A percentile compares a stretch with the other conserved stretches of the same genome.
phyloP scores from a whole-genome alignment of 2,329 filamentous ascomycete species.

The Cytospora mali region DNA sequence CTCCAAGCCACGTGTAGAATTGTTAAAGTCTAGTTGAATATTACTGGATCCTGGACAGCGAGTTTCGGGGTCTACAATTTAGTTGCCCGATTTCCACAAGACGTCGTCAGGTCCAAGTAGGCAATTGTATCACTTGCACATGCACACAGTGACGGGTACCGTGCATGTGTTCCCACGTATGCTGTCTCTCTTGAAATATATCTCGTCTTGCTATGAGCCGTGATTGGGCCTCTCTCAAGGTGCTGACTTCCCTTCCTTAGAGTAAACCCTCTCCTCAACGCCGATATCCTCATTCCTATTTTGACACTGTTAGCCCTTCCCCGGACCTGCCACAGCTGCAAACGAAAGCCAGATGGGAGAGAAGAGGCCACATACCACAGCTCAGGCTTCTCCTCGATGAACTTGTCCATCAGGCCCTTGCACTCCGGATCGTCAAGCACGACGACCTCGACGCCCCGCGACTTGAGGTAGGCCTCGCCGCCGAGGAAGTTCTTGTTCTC shows the following conservation, averaged over 20 bases:
- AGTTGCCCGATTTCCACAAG: background rate
- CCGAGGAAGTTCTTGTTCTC: slow-evolving; percentile 77
- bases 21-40: slow-evolving; percentile 4
- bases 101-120: background rate
- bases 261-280: slow-evolving; percentile 46
- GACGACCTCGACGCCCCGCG: slow-evolving; percentile 72
- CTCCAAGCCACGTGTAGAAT: slow-evolving; percentile 19
- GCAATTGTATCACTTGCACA: slow-evolving; percentile 7
- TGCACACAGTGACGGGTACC: background rate
- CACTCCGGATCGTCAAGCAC: slow-evolving; percentile 68
- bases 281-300: slow-evolving; percentile 62
- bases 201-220: background rate
- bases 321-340: background rate
- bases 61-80: background rate
- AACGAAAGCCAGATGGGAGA: background rate
- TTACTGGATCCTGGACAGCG: slow-evolving; percentile 6
- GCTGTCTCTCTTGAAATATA: background rate
- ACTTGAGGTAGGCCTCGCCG: slow-evolving; percentile 69
- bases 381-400: slow-evolving; percentile 71
- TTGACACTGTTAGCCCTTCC: background rate
- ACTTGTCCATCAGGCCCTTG: slow-evolving; percentile 68
- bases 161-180: background rate
- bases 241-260: slow-evolving; percentile 37
- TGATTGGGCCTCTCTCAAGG: background rate
- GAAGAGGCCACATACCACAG: slow-evolving; percentile 60